Conservation (phyloP, 768 basidiomycete species). For the Lentinula sp. region DNA sequence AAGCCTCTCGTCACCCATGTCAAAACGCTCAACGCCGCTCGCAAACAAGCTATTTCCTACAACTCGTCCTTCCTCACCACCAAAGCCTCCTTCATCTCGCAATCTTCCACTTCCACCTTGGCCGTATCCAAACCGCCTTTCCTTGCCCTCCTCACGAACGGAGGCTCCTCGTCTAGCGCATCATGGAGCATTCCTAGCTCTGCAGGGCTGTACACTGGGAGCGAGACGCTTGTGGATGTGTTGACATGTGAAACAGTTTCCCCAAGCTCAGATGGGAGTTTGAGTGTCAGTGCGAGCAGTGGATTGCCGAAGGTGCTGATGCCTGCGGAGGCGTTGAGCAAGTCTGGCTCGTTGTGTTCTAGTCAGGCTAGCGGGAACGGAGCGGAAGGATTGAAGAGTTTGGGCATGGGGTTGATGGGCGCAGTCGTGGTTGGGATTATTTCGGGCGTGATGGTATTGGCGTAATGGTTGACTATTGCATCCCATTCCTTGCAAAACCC, state of each 20-base stretch:
- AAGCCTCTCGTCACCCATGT: slow-evolving; percentile 41
- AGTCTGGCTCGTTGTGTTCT: slow-evolving; percentile 12
- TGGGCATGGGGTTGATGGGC: slow-evolving; percentile 4
- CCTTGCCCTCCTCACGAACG: slow-evolving; percentile 50
- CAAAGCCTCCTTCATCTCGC: slow-evolving; percentile 40
- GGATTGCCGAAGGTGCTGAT: slow-evolving; percentile 41
- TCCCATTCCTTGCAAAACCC: too few species aligned
- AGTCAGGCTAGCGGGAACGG: slow-evolving; percentile 8
- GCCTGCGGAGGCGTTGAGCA: slow-evolving; percentile 15
- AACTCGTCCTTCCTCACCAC: slow-evolving; percentile 41
- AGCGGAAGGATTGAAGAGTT: not conserved
- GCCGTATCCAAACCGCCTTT: slow-evolving; percentile 52
- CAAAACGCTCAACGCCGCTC: slow-evolving; percentile 42
- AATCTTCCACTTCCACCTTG: slow-evolving; percentile 31
- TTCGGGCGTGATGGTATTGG: not conserved
- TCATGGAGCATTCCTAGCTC: slow-evolving; percentile 10
- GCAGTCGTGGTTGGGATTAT: not conserved
- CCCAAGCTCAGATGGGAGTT: slow-evolving; percentile 33
- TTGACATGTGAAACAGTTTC: slow-evolving; percentile 37
- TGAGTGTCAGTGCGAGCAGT: slow-evolving; percentile 27
- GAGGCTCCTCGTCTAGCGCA: slow-evolving; percentile 25
- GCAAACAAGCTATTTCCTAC: slow-evolving; percentile 41
- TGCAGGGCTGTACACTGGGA: slow-evolving; percentile 38
- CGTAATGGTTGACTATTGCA: not conserved
- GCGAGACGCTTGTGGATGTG: slow-evolving; percentile 45